Percentiles rank a stretch among this genome's conserved stretches.
phyloP scores from a whole-genome alignment of 768 basidiomycete species.

The Gymnopilus junonius region DNA sequence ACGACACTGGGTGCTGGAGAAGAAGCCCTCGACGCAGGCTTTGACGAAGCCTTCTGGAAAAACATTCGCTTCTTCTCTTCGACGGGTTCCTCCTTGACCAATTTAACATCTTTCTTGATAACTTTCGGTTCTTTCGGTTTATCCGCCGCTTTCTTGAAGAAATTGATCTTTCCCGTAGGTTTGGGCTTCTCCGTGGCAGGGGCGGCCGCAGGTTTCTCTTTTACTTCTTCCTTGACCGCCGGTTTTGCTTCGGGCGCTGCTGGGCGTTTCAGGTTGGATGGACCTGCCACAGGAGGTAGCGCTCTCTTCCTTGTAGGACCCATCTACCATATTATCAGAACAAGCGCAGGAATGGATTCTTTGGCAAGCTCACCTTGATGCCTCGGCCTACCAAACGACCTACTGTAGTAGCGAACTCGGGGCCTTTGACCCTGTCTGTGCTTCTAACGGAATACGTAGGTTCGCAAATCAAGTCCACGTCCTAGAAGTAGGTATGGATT shows the following conservation, averaged over 20 bases:
- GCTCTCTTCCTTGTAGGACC: conserved; percentile 24
- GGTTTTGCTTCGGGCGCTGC: conserved; percentile 17
- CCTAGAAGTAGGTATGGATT: conserved; percentile 33
- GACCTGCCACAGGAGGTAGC: conserved; percentile 42
- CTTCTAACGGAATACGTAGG: conserved; percentile 43
- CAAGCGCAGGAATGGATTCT: not conserved
- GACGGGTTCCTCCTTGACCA: conserved; percentile 17
- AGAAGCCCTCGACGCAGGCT: conserved; percentile 3
- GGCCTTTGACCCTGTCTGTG: conserved; percentile 46
- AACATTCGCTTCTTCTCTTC: conserved; percentile 25
- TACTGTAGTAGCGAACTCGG: conserved; percentile 41
- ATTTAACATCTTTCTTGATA: conserved; percentile 45
- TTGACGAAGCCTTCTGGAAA: conserved; percentile 17
- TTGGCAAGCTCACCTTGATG: conserved; percentile 45
- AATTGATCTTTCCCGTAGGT: conserved; percentile 58
- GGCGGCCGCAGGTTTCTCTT: conserved; percentile 20
- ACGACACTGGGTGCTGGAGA: conserved; percentile 13
- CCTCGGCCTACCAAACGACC: conserved; percentile 48
- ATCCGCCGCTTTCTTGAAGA: conserved; percentile 45
- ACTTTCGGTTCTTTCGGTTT: conserved; percentile 32
- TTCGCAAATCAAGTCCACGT: conserved; percentile 47
- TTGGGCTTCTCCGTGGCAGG: conserved; percentile 28
- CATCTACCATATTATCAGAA: conserved; percentile 13
- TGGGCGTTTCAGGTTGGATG: conserved; percentile 39
- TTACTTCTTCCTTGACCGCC: conserved; percentile 26